Evolutionary conservation across 371 early-diverging fungal genomes (phyloP), one percentile per base, ranked within the genome.

Genomic region (Haplosporangium sp.): DNA sequence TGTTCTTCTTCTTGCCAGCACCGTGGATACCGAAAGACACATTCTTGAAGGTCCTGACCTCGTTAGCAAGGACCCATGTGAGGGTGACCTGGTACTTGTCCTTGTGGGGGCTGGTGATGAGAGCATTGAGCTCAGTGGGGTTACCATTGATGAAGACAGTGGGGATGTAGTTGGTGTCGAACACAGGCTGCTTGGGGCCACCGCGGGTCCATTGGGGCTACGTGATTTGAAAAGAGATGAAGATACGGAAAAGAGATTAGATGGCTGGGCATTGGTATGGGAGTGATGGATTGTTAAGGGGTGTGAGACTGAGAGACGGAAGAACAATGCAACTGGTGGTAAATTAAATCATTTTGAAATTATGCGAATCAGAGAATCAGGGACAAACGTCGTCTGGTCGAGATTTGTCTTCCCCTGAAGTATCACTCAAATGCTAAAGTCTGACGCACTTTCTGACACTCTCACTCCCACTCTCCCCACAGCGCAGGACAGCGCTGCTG

Each of bases 1-100:
- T 86, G 82, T 87, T 86, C 42, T 84, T 81, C 67, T 82, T 83
- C 67, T 85, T 85, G 47, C 87, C 87, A 14, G 87, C 83, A 65
- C 85, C 83, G 59, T 87, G 87, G 48, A 87, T 60, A 61, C 83
- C 85, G 45, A 87, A 87, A 16, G 41, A 41, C 29, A 83, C 83
- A 21, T 65, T 57, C 67, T 73, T 64, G 66, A 83, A 84, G 18
- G 81, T 62, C 48, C 82, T 69, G 41, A 82, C 81, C 48, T 80
- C 80, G 41, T 86, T 77, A 37, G 86, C 75, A 42, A 83, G 82
- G 56, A 87, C 67, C 40, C 83, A 68, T 52, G 86, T 87, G 29
- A 85, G 54, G n/a, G 76, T 73, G 61, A 76, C 82, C 7, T 59
- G 38, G 46, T 59, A 55, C 56, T 58, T 81, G 5, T 58, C 53